Evolutionary conservation across 2,329 filamentous ascomycete species (phyloP).

Genomic region (Colletotrichum aenigma): DNA sequence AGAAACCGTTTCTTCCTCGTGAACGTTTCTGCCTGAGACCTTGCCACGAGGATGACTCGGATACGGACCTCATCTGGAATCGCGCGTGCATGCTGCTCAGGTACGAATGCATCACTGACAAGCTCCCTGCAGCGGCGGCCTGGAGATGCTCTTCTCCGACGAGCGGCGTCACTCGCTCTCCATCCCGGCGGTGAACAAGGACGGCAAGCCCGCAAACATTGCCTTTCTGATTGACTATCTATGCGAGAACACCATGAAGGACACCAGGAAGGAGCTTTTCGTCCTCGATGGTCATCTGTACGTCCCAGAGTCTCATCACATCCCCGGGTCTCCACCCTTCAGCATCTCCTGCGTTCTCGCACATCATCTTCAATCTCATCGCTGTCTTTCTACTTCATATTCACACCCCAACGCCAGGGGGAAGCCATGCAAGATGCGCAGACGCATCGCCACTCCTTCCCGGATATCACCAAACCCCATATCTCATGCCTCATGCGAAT

Average conservation of each 20-base stretch:
- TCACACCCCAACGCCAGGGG: constrained; percentile 9
- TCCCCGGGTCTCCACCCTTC: constrained; percentile 12
- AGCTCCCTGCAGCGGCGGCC: constrained; percentile 69
- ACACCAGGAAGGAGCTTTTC: constrained; percentile 85
- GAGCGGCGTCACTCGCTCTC: constrained; percentile 73
- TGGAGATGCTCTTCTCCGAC: constrained; percentile 93
- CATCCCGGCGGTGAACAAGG: constrained; percentile 66
- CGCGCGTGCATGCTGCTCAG: neutral
- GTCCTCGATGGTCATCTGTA: constrained; percentile 88
- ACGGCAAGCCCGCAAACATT: constrained; percentile 69
- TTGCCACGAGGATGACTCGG: neutral
- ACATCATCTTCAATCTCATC: neutral
- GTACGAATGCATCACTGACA: constrained; percentile 5
- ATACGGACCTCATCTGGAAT: neutral
- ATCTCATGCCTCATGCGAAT: neutral
- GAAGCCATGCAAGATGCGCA: neutral
- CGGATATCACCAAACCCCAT: neutral
- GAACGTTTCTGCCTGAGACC: neutral
- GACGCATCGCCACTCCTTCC: constrained; percentile 3
- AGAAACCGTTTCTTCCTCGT: neutral
- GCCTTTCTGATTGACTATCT: constrained; percentile 80
- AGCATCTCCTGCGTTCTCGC: neutral
- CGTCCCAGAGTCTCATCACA: constrained; percentile 40
- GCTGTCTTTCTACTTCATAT: constrained; percentile 7
- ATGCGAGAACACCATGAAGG: constrained; percentile 82